Evolutionary conservation across 164 flowering plant species (phyloP).

Genomic region (Chimonanthus salicifolius): DNA sequence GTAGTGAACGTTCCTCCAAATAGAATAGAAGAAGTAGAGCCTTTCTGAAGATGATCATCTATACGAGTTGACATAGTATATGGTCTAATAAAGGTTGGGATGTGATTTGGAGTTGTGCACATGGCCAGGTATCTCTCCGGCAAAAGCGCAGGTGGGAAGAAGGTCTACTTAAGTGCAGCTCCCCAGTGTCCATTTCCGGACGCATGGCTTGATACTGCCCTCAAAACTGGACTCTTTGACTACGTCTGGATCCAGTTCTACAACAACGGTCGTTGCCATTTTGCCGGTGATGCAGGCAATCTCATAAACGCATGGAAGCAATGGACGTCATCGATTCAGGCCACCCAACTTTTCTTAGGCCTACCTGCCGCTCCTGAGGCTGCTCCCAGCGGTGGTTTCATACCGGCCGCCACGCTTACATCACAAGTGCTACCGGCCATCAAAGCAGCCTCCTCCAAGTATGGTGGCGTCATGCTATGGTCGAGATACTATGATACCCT

Average conservation of each 20-base stretch:
- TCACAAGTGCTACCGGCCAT: slow-evolving; percentile 5
- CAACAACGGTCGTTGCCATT: slow-evolving; percentile 12
- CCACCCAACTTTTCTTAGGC: slow-evolving; percentile 11
- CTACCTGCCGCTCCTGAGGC: slow-evolving; percentile 10
- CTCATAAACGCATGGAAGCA: neutral
- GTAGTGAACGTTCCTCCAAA: no score
- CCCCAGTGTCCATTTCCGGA: slow-evolving; percentile 30
- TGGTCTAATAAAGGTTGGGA: neutral
- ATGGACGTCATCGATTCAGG: slow-evolving; percentile 4
- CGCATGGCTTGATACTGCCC: slow-evolving; percentile 3
- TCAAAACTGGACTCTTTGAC: slow-evolving; percentile 27
- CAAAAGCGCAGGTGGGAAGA: slow-evolving; percentile 2
- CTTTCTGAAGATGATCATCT: no score
- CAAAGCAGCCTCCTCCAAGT: slow-evolving; percentile 2
- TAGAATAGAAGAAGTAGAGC: no score
- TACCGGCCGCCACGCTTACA: neutral
- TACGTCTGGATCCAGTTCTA: slow-evolving; percentile 4
- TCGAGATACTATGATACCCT: slow-evolving; percentile 9
- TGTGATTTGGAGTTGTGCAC: neutral
- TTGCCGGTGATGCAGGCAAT: neutral
- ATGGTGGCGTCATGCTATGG: slow-evolving; percentile 19
- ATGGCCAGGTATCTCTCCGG: neutral
- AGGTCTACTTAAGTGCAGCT: slow-evolving; percentile 22
- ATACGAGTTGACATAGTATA: neutral
- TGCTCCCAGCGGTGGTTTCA: slow-evolving; percentile 12